These are phyloP conservation scores for Silene uniflora DNA, from an alignment of 148 eudicot genomes.

Conservation along the genomic window DNA sequence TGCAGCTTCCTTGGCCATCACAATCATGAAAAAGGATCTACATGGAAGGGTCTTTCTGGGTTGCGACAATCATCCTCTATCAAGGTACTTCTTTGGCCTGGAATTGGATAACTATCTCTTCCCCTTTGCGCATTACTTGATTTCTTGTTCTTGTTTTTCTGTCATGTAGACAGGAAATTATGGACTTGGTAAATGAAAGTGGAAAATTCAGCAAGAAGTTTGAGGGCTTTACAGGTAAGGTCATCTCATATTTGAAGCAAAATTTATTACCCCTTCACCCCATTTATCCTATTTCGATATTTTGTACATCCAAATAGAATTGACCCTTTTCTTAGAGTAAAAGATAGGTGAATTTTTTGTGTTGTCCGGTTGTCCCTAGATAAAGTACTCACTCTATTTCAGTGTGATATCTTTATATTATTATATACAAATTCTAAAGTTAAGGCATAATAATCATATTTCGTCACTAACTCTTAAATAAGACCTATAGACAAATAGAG, in stretches of 20 bases:
- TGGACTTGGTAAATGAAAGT: constrained; percentile 73
- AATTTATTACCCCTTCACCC: background rate
- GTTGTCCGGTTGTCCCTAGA: too few relatives aligned
- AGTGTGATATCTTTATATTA: too few relatives aligned
- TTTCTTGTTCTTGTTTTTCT: constrained; percentile 6
- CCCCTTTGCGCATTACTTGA: background rate
- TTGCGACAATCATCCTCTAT: constrained; percentile 85
- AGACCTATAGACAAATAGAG: too few relatives aligned
- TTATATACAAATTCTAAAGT: too few relatives aligned
- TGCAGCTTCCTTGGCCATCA: constrained; percentile 68
- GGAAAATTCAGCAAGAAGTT: constrained; percentile 67
- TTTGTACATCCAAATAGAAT: background rate
- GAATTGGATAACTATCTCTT: background rate
- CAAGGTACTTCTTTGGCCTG: constrained; percentile 45
- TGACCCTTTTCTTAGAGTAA: background rate
- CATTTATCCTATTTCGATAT: background rate
- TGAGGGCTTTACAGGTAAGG: constrained; percentile 66
- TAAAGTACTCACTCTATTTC: too few relatives aligned
- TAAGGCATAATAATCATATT: too few relatives aligned
- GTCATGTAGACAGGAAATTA: constrained; percentile 67
- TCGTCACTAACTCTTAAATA: too few relatives aligned
- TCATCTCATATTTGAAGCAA: background rate
- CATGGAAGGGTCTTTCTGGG: constrained; percentile 61
- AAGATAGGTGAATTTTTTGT: too few relatives aligned
- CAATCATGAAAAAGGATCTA: constrained; percentile 68